Evolutionary conservation across 345 rosid species (phyloP), one percentile per base, ranked within the genome.

Genomic region (Durio zibethinus): DNA sequence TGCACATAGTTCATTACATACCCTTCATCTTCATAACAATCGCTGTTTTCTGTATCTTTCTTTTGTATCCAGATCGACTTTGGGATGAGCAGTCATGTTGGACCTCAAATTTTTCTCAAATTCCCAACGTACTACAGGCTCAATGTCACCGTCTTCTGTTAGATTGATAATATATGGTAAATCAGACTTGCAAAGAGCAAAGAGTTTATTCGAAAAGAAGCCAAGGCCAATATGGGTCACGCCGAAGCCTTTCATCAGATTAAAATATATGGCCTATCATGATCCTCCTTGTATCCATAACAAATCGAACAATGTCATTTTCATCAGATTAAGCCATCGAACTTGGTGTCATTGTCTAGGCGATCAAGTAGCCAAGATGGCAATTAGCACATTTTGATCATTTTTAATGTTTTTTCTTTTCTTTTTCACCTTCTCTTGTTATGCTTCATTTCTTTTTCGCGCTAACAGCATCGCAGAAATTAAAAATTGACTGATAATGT

Each of bases 31-130:
- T 83, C 85, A 14, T 73, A 79, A 1, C 6, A 36, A 4, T 0
- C 36, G 1, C 1, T 15, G 3, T 56, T 40, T 71, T 7, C 36
- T 33, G 1, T 33, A 4, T 33, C 36, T 33, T 42, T 82, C 80
- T 2, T 52, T 72, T 3, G 85, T 72, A 0, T 76, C 77, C 23
- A 7, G 7, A 42, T 82, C 82, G 2, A 57, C 14, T 18, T 79
- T 76, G 9, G 80, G 82, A 54, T 79, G 85, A 0, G 82, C 82
- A 4, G 80, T 82, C 85, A 82, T 79, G 80, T 29, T 76, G 2
- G 75, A 47, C 5, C 76, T 45, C 14, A 82, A 35, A 35, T 64
- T 72, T 16, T 36, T 38, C 33, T 64, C 33, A 35, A 82, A 35
- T 33, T 82, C 72, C 82, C 80, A 76, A 42, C 84, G 59, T 0